These are phyloP conservation scores for Streptanthus diversifolius DNA, from an alignment of 345 rosid genomes.

Conservation along the genomic window DNA sequence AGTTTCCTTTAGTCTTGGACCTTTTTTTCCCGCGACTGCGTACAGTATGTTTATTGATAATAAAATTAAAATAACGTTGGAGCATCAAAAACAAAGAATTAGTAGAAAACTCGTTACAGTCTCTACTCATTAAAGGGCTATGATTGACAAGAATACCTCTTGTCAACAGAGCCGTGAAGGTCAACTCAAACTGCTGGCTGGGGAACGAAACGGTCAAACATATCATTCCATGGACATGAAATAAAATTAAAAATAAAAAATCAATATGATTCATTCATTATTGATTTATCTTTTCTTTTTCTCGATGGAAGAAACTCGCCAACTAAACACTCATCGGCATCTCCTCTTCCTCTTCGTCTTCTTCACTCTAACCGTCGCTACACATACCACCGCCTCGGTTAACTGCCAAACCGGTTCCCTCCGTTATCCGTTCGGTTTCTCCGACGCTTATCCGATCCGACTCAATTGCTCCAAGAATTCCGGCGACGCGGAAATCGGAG, in stretches of 20 bases:
- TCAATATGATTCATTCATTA: not conserved
- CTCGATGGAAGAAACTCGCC: not conserved
- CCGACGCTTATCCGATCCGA: constrained; percentile 46
- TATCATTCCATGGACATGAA: not conserved
- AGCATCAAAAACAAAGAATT: not conserved
- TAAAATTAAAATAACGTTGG: not conserved
- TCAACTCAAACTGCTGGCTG: not conserved
- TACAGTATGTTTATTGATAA: not conserved
- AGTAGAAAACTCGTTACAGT: not conserved
- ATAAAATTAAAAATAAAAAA: no score
- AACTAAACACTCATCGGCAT: not conserved
- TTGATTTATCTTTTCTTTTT: not conserved
- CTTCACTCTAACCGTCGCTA: not conserved
- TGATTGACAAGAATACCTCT: not conserved
- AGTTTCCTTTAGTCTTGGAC: no score
- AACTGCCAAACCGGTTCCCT: constrained; percentile 34
- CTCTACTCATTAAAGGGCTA: not conserved
- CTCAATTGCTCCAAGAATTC: not conserved
- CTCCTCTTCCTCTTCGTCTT: not conserved
- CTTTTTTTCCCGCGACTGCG: not conserved
- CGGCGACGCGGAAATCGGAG: not conserved
- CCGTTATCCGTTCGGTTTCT: constrained; percentile 64
- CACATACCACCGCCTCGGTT: not conserved
- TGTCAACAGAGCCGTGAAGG: not conserved
- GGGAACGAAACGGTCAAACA: not conserved